Conservation (phyloP, 768 basidiomycete genomes). For the Termitomyces eurrhizus region DNA sequence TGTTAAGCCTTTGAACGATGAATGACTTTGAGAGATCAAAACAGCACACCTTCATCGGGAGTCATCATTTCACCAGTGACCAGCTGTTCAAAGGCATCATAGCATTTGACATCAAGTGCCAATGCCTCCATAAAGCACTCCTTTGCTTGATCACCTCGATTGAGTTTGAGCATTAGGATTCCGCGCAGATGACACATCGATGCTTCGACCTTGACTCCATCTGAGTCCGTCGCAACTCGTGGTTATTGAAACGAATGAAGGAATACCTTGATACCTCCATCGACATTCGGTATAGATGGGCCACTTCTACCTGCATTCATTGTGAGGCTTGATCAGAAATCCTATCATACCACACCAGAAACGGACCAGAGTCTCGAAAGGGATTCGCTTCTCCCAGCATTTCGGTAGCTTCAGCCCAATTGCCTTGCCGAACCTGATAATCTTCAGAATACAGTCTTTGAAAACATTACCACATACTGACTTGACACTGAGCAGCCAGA, state of each 20-base stretch:
- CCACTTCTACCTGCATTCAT: conserved; percentile 51
- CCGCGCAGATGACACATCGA: conserved; percentile 62
- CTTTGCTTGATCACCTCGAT: conserved; percentile 88
- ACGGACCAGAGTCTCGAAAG: conserved; percentile 64
- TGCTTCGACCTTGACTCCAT: conserved; percentile 72
- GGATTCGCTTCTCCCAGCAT: conserved; percentile 93
- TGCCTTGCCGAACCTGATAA: conserved; percentile 73
- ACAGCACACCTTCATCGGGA: conserved; percentile 78
- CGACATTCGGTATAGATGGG: conserved; percentile 70
- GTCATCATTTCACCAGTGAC: conserved; percentile 95
- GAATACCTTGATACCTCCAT: conserved; percentile 90
- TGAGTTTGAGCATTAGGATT: conserved; percentile 89
- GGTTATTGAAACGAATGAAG: conserved; percentile 9
- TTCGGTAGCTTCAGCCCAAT: conserved; percentile 89
- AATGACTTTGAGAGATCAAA: background rate
- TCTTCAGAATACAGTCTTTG: conserved; percentile 10
- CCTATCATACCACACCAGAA: background rate
- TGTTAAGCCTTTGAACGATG: background rate
- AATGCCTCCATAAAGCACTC: conserved; percentile 95
- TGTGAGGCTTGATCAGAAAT: background rate
- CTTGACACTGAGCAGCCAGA: conserved; percentile 93
- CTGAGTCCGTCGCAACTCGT: background rate
- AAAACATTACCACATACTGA: conserved; percentile 26
- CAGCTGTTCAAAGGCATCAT: conserved; percentile 90
- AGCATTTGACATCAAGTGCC: conserved; percentile 93